phyloP scores from a whole-genome alignment of 1,284 basidiomycete genomes.

The Coriolopsis trogii region DNA sequence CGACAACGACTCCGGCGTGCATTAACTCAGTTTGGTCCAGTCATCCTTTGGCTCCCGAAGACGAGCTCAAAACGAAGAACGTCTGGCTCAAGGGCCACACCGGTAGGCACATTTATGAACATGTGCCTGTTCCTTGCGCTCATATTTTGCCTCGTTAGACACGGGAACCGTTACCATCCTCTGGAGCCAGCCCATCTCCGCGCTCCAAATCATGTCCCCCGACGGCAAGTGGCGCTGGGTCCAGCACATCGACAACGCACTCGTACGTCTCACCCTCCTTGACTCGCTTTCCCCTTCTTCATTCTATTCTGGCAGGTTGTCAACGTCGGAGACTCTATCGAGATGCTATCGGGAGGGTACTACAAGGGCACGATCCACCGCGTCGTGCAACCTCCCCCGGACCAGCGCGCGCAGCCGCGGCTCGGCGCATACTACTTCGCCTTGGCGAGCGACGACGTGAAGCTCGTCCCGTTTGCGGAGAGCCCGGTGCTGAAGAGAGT shows the following conservation, averaged over 20 bases:
- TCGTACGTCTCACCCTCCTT: constrained; percentile 36
- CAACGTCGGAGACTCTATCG: constrained; percentile 61
- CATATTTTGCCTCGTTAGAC: too few species aligned
- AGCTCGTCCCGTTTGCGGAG: constrained; percentile 41
- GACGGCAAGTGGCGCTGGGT: constrained; percentile 63
- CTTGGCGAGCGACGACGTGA: constrained; percentile 30
- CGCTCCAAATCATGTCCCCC: constrained; percentile 56
- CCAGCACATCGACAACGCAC: constrained; percentile 57
- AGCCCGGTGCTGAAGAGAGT: constrained; percentile 43
- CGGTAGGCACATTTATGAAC: too few species aligned
- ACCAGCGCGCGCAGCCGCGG: constrained; percentile 49
- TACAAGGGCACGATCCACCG: constrained; percentile 41
- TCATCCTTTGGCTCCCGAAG: constrained; percentile 42
- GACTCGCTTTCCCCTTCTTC: constrained; percentile 31
- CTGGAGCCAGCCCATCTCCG: constrained; percentile 62
- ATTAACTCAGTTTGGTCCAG: neutral
- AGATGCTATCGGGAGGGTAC: constrained; percentile 57
- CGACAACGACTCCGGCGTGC: neutral
- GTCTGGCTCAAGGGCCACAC: constrained; percentile 67
- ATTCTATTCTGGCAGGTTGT: constrained; percentile 39
- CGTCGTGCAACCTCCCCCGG: constrained; percentile 48
- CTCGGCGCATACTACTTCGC: constrained; percentile 58
- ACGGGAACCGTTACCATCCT: constrained; percentile 56
- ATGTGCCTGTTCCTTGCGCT: too few species aligned
- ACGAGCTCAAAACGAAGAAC: constrained; percentile 53